A percentile compares a stretch with the other conserved stretches of the same genome.
These are phyloP conservation scores for Malus domestica DNA, from an alignment of 306 rosid species.

Conservation along the genomic window ASM211411v1 NC_041804.1:20494501-20495000, in stretches of 20 bases:
- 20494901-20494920: not conserved
- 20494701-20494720: not conserved
- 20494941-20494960: not conserved
- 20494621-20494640: not conserved
- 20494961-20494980: not conserved
- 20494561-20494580: too few species aligned
- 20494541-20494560: too few species aligned
- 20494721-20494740: not conserved
- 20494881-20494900: not conserved
- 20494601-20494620: too few species aligned
- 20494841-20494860: not conserved
- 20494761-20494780: not conserved
- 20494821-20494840: not conserved
- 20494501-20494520: too few species aligned
- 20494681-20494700: not conserved
- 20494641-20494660: too few species aligned
- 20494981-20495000: not conserved
- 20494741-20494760: not conserved
- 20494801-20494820: not conserved
- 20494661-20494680: too few species aligned
- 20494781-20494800: not conserved
- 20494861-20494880: not conserved
- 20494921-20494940: not conserved
- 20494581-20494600: too few species aligned
- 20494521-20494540: too few species aligned